These are phyloP conservation scores for Pleurotus tuber-regium DNA, from an alignment of 768 basidiomycete genomes.

Conservation along the genomic window DNA sequence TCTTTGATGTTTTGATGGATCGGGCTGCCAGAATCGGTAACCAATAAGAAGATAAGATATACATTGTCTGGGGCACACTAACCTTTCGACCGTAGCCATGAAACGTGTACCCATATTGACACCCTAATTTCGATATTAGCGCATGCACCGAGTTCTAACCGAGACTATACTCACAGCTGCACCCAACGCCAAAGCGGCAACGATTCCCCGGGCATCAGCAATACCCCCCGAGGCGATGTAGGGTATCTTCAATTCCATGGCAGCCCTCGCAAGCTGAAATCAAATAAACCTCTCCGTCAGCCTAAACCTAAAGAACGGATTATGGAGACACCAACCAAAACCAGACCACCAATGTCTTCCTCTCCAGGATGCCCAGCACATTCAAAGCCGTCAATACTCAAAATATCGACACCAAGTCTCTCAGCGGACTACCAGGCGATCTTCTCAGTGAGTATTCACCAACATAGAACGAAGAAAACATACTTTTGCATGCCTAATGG, in stretches of 20 bases:
- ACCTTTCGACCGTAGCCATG: slow-evolving; percentile 89
- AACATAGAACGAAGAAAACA: slow-evolving; percentile 1
- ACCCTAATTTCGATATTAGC: no score
- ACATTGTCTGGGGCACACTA: slow-evolving; percentile 12
- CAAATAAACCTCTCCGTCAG: no score
- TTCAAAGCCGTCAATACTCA: slow-evolving; percentile 92
- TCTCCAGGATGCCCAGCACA: slow-evolving; percentile 97
- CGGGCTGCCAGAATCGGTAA: slow-evolving; percentile 45
- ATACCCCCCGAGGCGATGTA: slow-evolving; percentile 92
- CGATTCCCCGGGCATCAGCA: slow-evolving; percentile 83
- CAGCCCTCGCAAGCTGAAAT: slow-evolving; percentile 77
- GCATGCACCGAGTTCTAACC: no score
- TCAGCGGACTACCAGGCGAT: slow-evolving; percentile 45
- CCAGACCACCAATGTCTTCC: slow-evolving; percentile 86
- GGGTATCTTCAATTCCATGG: slow-evolving; percentile 77
- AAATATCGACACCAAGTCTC: slow-evolving; percentile 76
- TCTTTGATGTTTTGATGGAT: slow-evolving; percentile 91
- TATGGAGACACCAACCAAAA: slow-evolving; percentile 51
- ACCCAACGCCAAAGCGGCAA: slow-evolving; percentile 77
- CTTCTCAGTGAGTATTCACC: not conserved
- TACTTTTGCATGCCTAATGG: slow-evolving; percentile 82
- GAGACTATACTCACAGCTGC: slow-evolving; percentile 71
- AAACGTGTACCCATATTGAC: slow-evolving; percentile 92
- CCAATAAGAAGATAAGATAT: no score
- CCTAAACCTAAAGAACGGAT: not conserved